Conservation (phyloP, 1,139 yeast genomes). For the Magnusiomyces magnusii region DNA sequence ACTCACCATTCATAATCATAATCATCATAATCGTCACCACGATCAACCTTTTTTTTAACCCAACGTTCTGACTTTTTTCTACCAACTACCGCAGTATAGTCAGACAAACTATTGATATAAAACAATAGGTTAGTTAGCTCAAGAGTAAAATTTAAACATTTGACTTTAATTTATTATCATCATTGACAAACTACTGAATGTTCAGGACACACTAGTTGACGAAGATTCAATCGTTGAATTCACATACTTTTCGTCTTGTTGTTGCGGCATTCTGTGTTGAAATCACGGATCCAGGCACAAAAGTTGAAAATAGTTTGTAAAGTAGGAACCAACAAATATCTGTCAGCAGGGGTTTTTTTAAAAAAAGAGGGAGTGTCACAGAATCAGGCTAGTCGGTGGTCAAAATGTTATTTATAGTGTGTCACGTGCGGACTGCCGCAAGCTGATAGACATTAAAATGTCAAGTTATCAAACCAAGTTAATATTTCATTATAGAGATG, state of each 20-base stretch:
- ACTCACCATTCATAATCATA: slow-evolving; percentile 22
- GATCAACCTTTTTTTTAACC: slow-evolving; percentile 31
- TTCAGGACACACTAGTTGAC: not conserved
- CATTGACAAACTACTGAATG: not conserved
- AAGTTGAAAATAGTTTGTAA: not conserved
- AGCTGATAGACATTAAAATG: not conserved
- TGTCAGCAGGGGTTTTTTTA: not conserved
- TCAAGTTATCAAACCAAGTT: too few relatives aligned
- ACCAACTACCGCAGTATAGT: slow-evolving; percentile 29
- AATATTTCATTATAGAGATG: too few relatives aligned
- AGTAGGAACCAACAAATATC: not conserved
- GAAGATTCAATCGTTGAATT: not conserved
- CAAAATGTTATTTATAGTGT: not conserved
- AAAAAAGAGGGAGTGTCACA: not conserved
- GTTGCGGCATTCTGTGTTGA: not conserved
- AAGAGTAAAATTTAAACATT: not conserved
- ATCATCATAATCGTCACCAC: slow-evolving; percentile 28
- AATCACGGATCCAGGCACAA: not conserved
- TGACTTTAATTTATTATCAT: too few relatives aligned
- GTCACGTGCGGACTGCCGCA: not conserved
- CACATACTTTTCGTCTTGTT: not conserved
- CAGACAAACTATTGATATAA: slow-evolving; percentile 14
- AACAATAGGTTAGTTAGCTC: not conserved
- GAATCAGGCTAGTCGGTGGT: not conserved
- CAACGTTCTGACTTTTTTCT: slow-evolving; percentile 36